phyloP scores from a whole-genome alignment of 345 rosid genomes.

The Murraya koenigii region DNA sequence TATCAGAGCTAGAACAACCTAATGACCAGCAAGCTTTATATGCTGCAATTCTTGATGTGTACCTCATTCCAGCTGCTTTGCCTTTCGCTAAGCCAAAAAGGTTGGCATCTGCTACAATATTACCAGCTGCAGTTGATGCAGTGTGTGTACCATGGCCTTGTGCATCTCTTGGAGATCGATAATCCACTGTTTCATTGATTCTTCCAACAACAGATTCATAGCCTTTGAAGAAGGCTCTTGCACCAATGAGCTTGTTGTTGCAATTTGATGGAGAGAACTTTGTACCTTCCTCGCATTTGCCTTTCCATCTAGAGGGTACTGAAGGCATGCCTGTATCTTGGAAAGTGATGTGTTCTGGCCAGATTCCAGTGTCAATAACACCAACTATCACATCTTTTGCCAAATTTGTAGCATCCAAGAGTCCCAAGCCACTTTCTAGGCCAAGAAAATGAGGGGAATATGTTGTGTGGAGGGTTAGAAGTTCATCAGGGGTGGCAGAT shows the following conservation, averaged over 20 bases:
- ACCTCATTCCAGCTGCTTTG: slow-evolving; percentile 62
- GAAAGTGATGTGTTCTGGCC: slow-evolving; percentile 80
- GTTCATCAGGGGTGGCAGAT: slow-evolving; percentile 57
- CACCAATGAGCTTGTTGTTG: slow-evolving; percentile 78
- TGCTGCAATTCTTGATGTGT: slow-evolving; percentile 61
- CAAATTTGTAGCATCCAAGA: slow-evolving; percentile 45
- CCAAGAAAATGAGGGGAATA: slow-evolving; percentile 63
- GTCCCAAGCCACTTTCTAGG: slow-evolving; percentile 46
- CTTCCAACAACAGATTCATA: slow-evolving; percentile 47
- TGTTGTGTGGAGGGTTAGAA: slow-evolving; percentile 64
- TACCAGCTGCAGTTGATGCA: slow-evolving; percentile 76
- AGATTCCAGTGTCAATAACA: slow-evolving; percentile 66
- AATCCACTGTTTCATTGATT: slow-evolving; percentile 48
- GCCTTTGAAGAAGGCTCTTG: slow-evolving; percentile 58
- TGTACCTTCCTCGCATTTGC: slow-evolving; percentile 62
- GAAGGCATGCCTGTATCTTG: slow-evolving; percentile 53
- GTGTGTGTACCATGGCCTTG: slow-evolving; percentile 90
- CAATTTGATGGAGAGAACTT: slow-evolving; percentile 54
- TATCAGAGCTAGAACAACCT: slow-evolving; percentile 60
- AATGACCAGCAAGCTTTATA: slow-evolving; percentile 71
- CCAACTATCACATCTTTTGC: slow-evolving; percentile 64
- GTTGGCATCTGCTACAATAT: slow-evolving; percentile 39
- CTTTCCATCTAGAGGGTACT: slow-evolving; percentile 71
- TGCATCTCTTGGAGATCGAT: slow-evolving; percentile 63
- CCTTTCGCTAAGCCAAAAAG: slow-evolving; percentile 60